Conservation (phyloP, 2,329 filamentous ascomycete species). For the Aspergillus luchuensis region DNA sequence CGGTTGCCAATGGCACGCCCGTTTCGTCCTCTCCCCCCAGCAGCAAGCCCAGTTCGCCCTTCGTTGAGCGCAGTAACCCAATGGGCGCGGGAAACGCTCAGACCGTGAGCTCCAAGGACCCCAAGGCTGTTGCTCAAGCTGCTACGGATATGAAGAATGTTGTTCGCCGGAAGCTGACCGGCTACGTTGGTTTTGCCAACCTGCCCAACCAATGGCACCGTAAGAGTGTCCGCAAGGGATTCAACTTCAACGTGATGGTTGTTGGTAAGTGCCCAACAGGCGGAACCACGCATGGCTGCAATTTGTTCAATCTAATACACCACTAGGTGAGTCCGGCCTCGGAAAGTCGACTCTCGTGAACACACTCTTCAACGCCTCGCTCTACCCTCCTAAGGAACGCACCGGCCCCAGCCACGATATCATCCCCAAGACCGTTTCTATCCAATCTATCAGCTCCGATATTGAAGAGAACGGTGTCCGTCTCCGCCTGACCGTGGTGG, state of each 20-base stretch:
- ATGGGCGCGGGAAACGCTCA: constrained; percentile 57
- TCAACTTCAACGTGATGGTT: constrained; percentile 99
- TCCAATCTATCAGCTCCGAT: constrained; percentile 91
- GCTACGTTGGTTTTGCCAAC: constrained; percentile 98
- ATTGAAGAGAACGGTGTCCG: constrained; percentile 99
- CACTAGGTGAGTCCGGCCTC: constrained; percentile 90
- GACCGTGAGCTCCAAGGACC: constrained; percentile 66
- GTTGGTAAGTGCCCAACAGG: constrained; percentile 71
- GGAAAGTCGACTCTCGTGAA: constrained; percentile 99
- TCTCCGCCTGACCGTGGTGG: constrained; percentile 92
- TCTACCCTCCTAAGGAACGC: constrained; percentile 98
- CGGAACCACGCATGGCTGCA: no score
- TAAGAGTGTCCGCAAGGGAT: constrained; percentile 99
- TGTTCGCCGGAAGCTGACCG: constrained; percentile 95
- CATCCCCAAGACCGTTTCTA: constrained; percentile 95
- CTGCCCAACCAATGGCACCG: constrained; percentile 99
- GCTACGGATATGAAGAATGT: constrained; percentile 84
- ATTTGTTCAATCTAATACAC: background rate
- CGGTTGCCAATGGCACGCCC: constrained; percentile 35
- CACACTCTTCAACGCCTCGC: constrained; percentile 98
- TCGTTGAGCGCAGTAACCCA: constrained; percentile 60
- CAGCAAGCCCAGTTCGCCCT: constrained; percentile 57
- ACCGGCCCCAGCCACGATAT: constrained; percentile 97
- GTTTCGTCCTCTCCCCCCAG: constrained; percentile 42
- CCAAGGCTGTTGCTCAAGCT: constrained; percentile 58